Evolutionary conservation across 179 eudicot species (phyloP).

Genomic region (Silene coronaria): DNA sequence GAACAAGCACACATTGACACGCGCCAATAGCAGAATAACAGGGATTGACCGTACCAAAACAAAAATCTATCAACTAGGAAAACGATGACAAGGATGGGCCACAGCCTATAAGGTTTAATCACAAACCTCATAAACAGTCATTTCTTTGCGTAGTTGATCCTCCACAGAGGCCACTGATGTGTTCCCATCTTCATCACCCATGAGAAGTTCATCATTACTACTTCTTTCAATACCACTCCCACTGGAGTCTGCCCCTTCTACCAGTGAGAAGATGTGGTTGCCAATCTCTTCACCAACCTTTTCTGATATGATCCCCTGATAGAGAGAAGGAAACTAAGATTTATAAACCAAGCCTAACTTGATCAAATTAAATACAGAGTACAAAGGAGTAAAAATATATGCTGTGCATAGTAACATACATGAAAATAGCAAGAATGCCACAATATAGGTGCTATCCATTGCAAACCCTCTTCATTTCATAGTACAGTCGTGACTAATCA

Average conservation of each 20-base stretch:
- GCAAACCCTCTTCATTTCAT: too few relatives aligned
- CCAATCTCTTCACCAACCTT: constrained; percentile 44
- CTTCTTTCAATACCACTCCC: constrained; percentile 42
- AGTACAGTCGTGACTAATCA: not conserved
- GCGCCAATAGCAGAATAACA: too few relatives aligned
- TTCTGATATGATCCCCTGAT: constrained; percentile 76
- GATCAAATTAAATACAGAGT: not conserved
- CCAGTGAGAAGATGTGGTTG: constrained; percentile 57
- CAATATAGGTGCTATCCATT: too few relatives aligned
- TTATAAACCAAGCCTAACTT: constrained; percentile 3
- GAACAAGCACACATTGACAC: not conserved
- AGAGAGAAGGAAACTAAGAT: constrained; percentile 15
- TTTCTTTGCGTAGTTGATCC: constrained; percentile 88
- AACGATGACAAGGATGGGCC: not conserved
- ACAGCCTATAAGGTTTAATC: not conserved
- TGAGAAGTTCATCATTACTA: constrained; percentile 61
- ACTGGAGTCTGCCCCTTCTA: constrained; percentile 56
- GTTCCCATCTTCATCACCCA: constrained; percentile 81
- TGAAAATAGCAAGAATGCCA: not conserved
- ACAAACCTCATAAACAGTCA: constrained; percentile 91
- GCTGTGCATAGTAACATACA: not conserved
- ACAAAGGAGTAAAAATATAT: not conserved
- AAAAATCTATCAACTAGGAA: not conserved
- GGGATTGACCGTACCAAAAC: not conserved
- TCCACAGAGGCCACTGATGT: constrained; percentile 76